Percentiles rank a stretch among this genome's conserved stretches.
Evolutionary conservation across 306 rosid genomes (phyloP).

Genomic region (Quercus robur): DNA sequence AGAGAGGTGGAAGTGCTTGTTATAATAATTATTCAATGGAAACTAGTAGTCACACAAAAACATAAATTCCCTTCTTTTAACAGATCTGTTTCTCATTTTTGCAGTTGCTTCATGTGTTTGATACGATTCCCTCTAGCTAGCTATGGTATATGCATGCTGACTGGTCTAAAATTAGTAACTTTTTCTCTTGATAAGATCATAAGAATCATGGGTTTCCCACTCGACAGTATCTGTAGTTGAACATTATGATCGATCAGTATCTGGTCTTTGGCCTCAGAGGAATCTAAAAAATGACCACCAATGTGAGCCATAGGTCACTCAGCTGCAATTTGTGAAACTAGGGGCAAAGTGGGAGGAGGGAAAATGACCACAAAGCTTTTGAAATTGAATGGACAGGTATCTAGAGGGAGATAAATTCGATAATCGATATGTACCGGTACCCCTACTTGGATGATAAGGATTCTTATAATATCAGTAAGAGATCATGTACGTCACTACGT

Average conservation of each 20-base stretch:
- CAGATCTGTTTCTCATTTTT: too few species aligned
- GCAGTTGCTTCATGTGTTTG: too few species aligned
- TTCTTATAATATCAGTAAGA: conserved; percentile 29
- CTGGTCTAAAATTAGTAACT: background rate
- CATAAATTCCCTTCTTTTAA: too few species aligned
- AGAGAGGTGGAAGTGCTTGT: too few species aligned
- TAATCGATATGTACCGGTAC: background rate
- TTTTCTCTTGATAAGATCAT: background rate
- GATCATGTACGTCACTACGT: too few species aligned
- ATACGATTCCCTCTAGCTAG: too few species aligned
- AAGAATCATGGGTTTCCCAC: background rate
- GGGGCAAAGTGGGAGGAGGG: background rate
- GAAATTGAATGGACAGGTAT: conserved; percentile 32
- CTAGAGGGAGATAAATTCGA: conserved; percentile 31
- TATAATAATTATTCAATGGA: too few species aligned
- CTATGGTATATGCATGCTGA: too few species aligned
- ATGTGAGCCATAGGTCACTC: background rate
- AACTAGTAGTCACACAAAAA: too few species aligned
- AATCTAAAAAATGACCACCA: background rate
- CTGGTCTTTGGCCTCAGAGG: background rate
- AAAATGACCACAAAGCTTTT: conserved; percentile 18
- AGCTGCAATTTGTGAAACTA: conserved; percentile 36
- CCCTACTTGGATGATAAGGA: conserved; percentile 58
- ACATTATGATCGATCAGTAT: background rate
- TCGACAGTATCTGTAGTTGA: background rate